These are phyloP conservation scores for Priceomyces haplophilus DNA, from an alignment of 805 yeast genomes.

Conservation along the genomic window DNA sequence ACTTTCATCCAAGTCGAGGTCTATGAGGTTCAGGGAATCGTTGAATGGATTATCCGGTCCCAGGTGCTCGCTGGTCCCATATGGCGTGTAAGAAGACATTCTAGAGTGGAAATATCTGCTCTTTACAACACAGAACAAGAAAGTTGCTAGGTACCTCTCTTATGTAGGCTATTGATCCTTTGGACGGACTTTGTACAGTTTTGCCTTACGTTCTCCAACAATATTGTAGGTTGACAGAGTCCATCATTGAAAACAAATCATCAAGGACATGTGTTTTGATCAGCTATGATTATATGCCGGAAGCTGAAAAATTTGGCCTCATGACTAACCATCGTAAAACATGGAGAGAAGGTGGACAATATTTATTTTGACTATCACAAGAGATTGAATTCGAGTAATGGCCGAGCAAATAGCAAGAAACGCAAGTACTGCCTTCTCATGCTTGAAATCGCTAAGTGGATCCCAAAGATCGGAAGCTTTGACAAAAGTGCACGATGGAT, in stretches of 20 bases:
- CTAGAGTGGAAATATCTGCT: background rate
- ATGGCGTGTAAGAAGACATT: constrained; percentile 5
- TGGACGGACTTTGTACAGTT: background rate
- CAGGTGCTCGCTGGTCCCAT: background rate
- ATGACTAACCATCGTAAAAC: background rate
- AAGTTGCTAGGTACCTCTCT: background rate
- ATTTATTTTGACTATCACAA: too few species aligned
- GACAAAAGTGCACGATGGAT: constrained; percentile 65
- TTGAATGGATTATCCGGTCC: constrained; percentile 16
- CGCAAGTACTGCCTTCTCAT: constrained; percentile 81
- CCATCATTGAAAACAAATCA: background rate
- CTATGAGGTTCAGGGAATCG: constrained; percentile 29
- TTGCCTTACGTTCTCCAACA: background rate
- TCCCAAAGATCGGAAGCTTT: constrained; percentile 73
- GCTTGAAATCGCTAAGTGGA: constrained; percentile 72
- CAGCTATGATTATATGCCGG: background rate
- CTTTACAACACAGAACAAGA: background rate
- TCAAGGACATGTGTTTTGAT: background rate
- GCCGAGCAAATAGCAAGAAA: constrained; percentile 76
- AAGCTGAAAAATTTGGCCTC: background rate
- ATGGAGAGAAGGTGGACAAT: too few species aligned
- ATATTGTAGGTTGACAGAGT: background rate
- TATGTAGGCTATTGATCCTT: background rate
- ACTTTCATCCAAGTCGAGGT: constrained; percentile 23
- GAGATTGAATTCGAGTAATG: constrained; percentile 21